Conservation (phyloP, 306 rosid species). For the Glycine soja region DNA sequence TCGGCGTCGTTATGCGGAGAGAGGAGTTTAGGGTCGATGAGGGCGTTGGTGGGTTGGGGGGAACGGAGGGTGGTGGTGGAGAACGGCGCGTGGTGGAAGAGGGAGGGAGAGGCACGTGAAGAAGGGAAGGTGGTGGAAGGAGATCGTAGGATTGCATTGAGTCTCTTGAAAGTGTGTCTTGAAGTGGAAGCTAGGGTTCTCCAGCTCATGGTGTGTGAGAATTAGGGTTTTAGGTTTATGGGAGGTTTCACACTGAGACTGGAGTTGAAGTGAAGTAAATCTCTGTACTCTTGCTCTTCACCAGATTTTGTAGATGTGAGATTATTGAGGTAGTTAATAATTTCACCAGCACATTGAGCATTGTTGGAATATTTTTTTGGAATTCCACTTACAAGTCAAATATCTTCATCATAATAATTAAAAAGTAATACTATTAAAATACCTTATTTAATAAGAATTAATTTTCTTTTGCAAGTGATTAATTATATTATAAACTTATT, state of each 20-base stretch:
- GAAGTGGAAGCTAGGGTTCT: constrained; percentile 54
- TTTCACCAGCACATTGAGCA: no score
- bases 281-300: no score
- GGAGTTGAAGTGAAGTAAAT: no score
- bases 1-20: constrained; percentile 40
- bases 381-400: no score
- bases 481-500: no score
- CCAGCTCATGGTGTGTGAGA: constrained; percentile 55
- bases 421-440: no score
- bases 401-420: no score
- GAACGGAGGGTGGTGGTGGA: constrained; percentile 52
- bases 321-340: no score
- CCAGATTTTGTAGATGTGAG: no score
- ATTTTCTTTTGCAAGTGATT: no score
- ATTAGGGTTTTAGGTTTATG: constrained; percentile 49
- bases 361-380: no score
- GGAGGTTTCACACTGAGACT: not conserved
- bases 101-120: not conserved
- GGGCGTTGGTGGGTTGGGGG: constrained; percentile 39
- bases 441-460: no score
- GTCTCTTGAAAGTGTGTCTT: constrained; percentile 45
- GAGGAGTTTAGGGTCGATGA: constrained; percentile 18
- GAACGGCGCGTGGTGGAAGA: constrained; percentile 2
- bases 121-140: not conserved
- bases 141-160: constrained; percentile 45